Conservation (phyloP, 106 monocot genomes). For the Dendrobium chrysotoxum region DNA sequence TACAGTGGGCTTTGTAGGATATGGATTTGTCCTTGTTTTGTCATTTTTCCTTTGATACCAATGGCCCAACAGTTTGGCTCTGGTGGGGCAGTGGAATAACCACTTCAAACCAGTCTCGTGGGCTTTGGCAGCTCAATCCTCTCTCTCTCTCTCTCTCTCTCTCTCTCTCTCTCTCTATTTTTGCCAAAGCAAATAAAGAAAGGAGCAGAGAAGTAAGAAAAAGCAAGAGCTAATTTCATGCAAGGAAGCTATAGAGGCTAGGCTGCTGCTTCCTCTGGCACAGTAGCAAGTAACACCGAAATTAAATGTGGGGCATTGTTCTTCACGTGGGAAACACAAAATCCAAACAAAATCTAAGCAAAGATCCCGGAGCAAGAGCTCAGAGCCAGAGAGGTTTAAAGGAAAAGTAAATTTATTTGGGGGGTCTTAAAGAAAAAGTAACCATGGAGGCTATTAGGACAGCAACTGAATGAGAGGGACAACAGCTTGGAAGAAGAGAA, state of each 20-base stretch:
- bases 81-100: slow-evolving; percentile 7
- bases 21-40: slow-evolving; percentile 3
- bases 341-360: slow-evolving; percentile 51
- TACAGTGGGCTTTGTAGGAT: not conserved
- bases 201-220: not conserved
- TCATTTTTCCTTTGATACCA: slow-evolving; percentile 5
- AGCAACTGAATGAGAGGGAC: slow-evolving; percentile 42
- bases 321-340: slow-evolving; percentile 59
- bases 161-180: not conserved
- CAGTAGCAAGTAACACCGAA: slow-evolving; percentile 4
- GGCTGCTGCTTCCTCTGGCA: slow-evolving; percentile 1
- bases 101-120: not conserved
- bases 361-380: slow-evolving; percentile 31
- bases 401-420: slow-evolving; percentile 15
- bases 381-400: slow-evolving; percentile 30
- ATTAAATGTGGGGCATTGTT: slow-evolving; percentile 28
- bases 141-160: not conserved
- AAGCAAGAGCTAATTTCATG: not conserved
- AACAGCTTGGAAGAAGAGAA: slow-evolving; percentile 23
- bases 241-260: slow-evolving; percentile 2
- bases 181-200: slow-evolving; percentile 7
- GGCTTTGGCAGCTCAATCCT: not conserved
- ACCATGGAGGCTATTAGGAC: slow-evolving; percentile 19
- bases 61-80: slow-evolving; percentile 1
- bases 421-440: slow-evolving; percentile 10